These are phyloP conservation scores for Bolboschoenoplectus hybrid DNA, from an alignment of 202 grass and related monocot species.

Conservation along the genomic window DNA sequence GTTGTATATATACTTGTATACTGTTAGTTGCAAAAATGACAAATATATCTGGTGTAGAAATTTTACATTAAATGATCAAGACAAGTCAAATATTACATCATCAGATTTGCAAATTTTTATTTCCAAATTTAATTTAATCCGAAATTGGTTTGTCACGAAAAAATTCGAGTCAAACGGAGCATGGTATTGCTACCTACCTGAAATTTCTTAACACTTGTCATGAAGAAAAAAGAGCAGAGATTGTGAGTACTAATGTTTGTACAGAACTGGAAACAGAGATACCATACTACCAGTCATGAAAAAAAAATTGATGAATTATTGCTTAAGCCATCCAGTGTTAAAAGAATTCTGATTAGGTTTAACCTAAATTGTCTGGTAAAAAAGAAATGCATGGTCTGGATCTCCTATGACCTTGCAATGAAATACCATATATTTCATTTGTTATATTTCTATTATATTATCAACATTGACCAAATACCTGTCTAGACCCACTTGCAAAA, in stretches of 20 bases:
- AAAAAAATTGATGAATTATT: neutral
- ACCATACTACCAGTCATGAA: too few relatives aligned
- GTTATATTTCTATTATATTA: neutral
- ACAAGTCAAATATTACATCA: too few relatives aligned
- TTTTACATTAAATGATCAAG: too few relatives aligned
- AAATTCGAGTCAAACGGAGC: too few relatives aligned
- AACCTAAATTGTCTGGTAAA: neutral
- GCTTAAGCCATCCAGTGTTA: neutral
- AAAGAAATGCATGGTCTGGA: neutral
- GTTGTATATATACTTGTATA: too few relatives aligned
- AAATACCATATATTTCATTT: neutral
- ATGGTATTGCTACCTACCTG: too few relatives aligned
- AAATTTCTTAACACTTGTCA: neutral
- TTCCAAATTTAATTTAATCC: too few relatives aligned
- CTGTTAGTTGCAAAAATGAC: too few relatives aligned
- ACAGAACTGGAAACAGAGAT: too few relatives aligned
- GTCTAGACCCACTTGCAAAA: neutral
- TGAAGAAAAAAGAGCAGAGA: neutral
- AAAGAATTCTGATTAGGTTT: neutral
- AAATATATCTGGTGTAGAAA: too few relatives aligned
- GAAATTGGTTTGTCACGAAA: too few relatives aligned
- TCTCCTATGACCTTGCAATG: neutral
- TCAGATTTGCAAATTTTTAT: too few relatives aligned
- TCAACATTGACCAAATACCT: constrained; percentile 9
- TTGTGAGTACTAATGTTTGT: neutral